Conservation (phyloP, 805 yeast species). For the Wickerhamomyces canadensis region DNA sequence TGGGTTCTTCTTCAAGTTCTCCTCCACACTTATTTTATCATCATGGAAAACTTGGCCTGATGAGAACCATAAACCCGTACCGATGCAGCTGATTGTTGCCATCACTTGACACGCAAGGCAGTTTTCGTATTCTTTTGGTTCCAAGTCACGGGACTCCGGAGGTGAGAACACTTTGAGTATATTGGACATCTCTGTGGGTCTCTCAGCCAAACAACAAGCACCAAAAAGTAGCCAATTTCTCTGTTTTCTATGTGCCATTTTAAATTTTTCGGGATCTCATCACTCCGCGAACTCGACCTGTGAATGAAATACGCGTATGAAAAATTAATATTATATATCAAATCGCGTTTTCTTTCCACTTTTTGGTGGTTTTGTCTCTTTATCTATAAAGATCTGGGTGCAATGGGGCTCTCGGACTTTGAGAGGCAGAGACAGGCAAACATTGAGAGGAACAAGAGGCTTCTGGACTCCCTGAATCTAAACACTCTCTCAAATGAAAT, state of each 20-base stretch:
- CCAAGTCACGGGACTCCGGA: conserved; percentile 22
- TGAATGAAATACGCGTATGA: too few relatives aligned
- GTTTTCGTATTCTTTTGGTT: conserved; percentile 39
- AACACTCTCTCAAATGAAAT: conserved; percentile 52
- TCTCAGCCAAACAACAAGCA: too few relatives aligned
- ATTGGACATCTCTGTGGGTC: conserved; percentile 19
- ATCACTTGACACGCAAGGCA: conserved; percentile 68
- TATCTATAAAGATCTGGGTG: too few relatives aligned
- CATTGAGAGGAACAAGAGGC: conserved; percentile 76
- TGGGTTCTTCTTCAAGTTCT: conserved; percentile 37
- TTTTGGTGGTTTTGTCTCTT: too few relatives aligned
- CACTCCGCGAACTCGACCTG: too few relatives aligned
- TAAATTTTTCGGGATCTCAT: too few relatives aligned
- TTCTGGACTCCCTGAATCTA: conserved; percentile 66
- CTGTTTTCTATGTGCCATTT: too few relatives aligned
- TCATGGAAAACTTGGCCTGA: conserved; percentile 50
- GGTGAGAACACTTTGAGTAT: conserved; percentile 23
- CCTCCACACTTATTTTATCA: conserved; percentile 29
- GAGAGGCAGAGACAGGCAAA: conserved; percentile 70
- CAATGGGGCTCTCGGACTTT: conserved; percentile 49
- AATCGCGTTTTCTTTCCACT: too few relatives aligned
- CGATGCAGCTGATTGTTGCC: conserved; percentile 52
- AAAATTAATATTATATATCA: too few relatives aligned
- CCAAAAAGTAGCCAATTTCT: too few relatives aligned
- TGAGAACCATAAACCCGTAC: conserved; percentile 58